Evolutionary conservation across 2,329 filamentous ascomycete genomes (phyloP), one percentile per base, ranked within the genome.

Genomic region (Xylaria hypoxylon): DNA sequence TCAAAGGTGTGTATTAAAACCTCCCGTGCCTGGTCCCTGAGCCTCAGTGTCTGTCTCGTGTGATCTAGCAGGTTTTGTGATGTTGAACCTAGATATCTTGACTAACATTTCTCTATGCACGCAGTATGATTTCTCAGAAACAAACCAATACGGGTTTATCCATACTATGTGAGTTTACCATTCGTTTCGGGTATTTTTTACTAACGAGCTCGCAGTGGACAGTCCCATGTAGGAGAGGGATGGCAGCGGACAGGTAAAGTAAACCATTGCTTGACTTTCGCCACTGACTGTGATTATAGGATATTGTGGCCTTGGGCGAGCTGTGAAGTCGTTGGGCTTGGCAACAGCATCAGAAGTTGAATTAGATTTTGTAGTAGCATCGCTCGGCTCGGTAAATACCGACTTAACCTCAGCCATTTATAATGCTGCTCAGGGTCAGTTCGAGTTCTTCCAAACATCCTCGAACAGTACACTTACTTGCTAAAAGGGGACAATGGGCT

Each of bases 341-440:
- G 78, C 80, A 62, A 87, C 86, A 3, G 76, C 81, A 2, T 78
- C 80, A 5, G 79, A 84, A 1, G 73, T 95, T 15, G 85, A 92
- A 59, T 77, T 97, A 40, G 93, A 97, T 77, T 91, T 92, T 70
- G 84, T 94, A 62, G 89, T 90, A 26, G 93, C 95, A 0, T 97
- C 95, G 0, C 80, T 98, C 5, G 96, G 95, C 19, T 88, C 88
- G 8, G 76, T 98, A 47, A 93, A 89, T 59, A 83, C 86, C 47
- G 85, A 87, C 6, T 88, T 96, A 65, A 78, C 97, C 31, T 78
- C 78, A 59, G 81, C 82, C 10, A 78, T 89, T 19, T 87, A 87
- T 73, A 80, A 82, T 67, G 84, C 86, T 45, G 85, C 85, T 72
- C 82, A 85, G 80, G 86, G 86, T 86, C 77, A 60, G 75, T 70